A percentile compares a stretch with the other conserved stretches of the same genome.
These are phyloP conservation scores for Coccomyxa subellipsoidea DNA, from an alignment of 163 green algal genomes.

Conservation along the genomic window DNA sequence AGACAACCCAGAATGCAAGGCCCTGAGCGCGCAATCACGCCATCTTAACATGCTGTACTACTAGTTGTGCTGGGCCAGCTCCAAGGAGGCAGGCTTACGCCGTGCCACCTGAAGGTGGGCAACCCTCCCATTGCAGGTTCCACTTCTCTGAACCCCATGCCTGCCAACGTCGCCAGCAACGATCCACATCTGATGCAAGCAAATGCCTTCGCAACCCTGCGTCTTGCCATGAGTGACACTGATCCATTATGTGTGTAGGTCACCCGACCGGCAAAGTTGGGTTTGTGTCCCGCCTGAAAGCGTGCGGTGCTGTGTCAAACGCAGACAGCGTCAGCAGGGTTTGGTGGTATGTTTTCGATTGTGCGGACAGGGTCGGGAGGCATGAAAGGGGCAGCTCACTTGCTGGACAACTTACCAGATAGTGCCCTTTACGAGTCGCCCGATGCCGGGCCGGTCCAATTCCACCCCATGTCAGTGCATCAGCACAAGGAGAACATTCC, in stretches of 20 bases:
- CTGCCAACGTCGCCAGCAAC: too few relatives aligned
- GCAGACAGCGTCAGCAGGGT: too few relatives aligned
- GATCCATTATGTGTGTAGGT: too few relatives aligned
- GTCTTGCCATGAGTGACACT: too few relatives aligned
- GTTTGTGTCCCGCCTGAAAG: too few relatives aligned
- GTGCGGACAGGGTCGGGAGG: neutral
- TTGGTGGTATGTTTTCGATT: neutral
- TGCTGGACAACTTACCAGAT: neutral
- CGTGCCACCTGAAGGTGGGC: neutral
- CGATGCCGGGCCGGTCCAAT: neutral
- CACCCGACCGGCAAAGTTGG: too few relatives aligned
- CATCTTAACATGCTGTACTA: neutral
- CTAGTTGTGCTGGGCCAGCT: neutral
- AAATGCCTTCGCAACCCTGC: too few relatives aligned
- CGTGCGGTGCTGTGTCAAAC: too few relatives aligned
- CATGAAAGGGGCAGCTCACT: neutral
- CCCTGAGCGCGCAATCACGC: neutral
- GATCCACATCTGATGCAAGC: too few relatives aligned
- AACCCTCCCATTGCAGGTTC: neutral
- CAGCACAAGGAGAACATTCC: too few relatives aligned
- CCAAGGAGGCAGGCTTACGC: neutral
- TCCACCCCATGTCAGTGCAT: neutral
- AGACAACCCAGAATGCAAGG: neutral
- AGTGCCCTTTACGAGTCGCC: neutral
- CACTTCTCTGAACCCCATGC: too few relatives aligned